Percentiles rank a stretch among this genome's conserved stretches.
Evolutionary conservation across 2,329 filamentous ascomycete genomes (phyloP).

Genomic region (Incumbomyces lentus): DNA sequence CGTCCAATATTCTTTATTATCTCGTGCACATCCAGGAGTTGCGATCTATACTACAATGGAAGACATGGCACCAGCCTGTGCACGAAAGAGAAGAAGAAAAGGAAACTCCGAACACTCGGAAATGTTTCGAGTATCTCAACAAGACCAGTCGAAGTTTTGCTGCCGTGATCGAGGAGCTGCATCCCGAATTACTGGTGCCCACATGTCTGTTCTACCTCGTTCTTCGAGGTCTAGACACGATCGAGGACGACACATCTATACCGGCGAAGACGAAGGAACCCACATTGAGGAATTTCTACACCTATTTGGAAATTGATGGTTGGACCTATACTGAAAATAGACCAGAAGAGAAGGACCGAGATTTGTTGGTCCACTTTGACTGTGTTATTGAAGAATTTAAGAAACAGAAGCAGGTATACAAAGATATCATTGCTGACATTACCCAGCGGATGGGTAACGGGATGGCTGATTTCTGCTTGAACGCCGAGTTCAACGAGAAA

Average conservation of each 20-base stretch:
- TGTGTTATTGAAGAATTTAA: slow-evolving; percentile 77
- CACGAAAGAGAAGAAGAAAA: slow-evolving; percentile 68
- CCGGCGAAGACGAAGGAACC: slow-evolving; percentile 72
- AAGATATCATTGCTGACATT: slow-evolving; percentile 82
- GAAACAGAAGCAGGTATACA: slow-evolving; percentile 76
- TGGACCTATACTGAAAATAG: slow-evolving; percentile 86
- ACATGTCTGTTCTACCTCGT: slow-evolving; percentile 87
- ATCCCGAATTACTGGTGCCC: slow-evolving; percentile 84
- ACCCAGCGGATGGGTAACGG: slow-evolving; percentile 92
- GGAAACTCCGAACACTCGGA: slow-evolving; percentile 61
- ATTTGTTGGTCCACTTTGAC: slow-evolving; percentile 86
- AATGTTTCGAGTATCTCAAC: slow-evolving; percentile 80
- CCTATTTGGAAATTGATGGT: slow-evolving; percentile 67
- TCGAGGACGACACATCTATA: slow-evolving; percentile 97
- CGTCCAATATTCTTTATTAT: slow-evolving; percentile 55
- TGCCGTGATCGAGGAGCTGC: slow-evolving; percentile 87
- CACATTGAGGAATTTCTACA: slow-evolving; percentile 70
- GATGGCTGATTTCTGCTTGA: slow-evolving; percentile 91
- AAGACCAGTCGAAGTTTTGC: slow-evolving; percentile 87
- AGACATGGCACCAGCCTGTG: slow-evolving; percentile 91
- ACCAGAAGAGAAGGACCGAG: slow-evolving; percentile 85
- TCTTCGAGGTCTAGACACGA: slow-evolving; percentile 87
- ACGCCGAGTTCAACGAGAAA: slow-evolving; percentile 67
- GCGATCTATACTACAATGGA: slow-evolving; percentile 84
- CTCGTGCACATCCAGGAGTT: slow-evolving; percentile 66